A percentile compares a stretch with the other conserved stretches of the same genome.
Evolutionary conservation across 352 stramenopile genomes (phyloP).

Genomic region (Thraustochytrium striatum): DNA sequence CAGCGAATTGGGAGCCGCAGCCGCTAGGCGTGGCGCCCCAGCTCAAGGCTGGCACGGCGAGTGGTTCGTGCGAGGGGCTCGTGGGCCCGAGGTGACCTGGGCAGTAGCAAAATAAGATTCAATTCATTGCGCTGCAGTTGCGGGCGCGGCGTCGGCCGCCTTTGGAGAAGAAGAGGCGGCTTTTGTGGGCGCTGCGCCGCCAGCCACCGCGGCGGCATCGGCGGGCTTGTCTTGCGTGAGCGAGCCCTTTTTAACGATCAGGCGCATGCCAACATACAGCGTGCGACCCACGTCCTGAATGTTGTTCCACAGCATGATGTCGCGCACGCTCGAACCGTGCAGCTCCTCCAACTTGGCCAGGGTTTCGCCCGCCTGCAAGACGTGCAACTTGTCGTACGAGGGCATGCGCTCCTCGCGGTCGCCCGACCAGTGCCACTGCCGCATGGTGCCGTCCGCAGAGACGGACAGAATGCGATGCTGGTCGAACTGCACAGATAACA

Average conservation of each 20-base stretch:
- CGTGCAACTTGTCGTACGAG: conserved; percentile 30
- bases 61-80: too few relatives aligned
- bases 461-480: conserved; percentile 18
- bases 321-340: background rate
- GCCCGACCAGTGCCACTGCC: conserved; percentile 35
- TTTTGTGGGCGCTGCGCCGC: too few relatives aligned
- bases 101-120: too few relatives aligned
- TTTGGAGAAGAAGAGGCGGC: too few relatives aligned
- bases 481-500: conserved; percentile 18
- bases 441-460: background rate
- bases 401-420: conserved; percentile 1
- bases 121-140: too few relatives aligned
- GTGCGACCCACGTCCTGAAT: conserved; percentile 21
- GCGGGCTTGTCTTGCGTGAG: too few relatives aligned
- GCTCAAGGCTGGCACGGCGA: too few relatives aligned
- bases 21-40: too few relatives aligned
- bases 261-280: conserved; percentile 37
- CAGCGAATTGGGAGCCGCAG: too few relatives aligned
- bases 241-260: conserved; percentile 23
- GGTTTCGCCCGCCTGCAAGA: conserved; percentile 27
- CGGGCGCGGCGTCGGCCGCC: too few relatives aligned
- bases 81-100: too few relatives aligned
- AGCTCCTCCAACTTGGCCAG: conserved; percentile 30
- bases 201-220: too few relatives aligned
- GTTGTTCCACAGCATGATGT: conserved; percentile 43